These are phyloP conservation scores for Mycena maculata DNA, from an alignment of 768 basidiomycete species.

Conservation along the genomic window DNA sequence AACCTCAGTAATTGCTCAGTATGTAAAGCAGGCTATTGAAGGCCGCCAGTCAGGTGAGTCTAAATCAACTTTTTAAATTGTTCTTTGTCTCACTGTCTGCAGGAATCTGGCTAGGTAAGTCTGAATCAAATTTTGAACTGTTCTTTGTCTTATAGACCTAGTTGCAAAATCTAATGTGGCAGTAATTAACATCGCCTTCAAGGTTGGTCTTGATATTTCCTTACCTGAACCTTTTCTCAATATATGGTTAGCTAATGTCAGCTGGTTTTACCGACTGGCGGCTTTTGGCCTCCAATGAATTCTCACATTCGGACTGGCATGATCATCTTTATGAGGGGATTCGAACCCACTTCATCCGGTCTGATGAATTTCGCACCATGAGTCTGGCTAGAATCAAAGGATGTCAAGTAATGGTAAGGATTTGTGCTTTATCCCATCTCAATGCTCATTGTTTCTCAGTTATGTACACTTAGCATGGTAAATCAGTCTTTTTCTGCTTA, in stretches of 20 bases:
- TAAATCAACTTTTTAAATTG: neutral
- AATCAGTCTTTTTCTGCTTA: neutral
- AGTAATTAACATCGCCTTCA: conserved; percentile 83
- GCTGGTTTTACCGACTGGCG: conserved; percentile 67
- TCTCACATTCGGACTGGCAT: conserved; percentile 76
- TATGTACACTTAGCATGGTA: conserved; percentile 81
- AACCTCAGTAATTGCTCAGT: conserved; percentile 77
- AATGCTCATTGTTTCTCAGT: conserved; percentile 23
- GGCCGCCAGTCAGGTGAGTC: conserved; percentile 38
- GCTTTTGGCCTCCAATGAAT: conserved; percentile 77
- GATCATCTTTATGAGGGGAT: conserved; percentile 76
- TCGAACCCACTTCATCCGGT: conserved; percentile 62
- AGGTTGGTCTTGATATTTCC: neutral
- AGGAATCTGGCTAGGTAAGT: too few relatives aligned
- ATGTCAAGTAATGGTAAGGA: conserved; percentile 59
- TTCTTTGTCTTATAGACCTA: too few relatives aligned
- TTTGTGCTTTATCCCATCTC: too few relatives aligned
- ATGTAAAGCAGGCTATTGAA: conserved; percentile 60
- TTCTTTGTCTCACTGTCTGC: too few relatives aligned
- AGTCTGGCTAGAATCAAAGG: conserved; percentile 44
- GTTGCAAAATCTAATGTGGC: conserved; percentile 89
- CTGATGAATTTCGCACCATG: conserved; percentile 49
- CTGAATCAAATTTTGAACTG: neutral
- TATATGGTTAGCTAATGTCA: conserved; percentile 60
- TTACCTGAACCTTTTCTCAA: neutral